These are phyloP conservation scores for Pichia eremophila DNA, from an alignment of 805 yeast species.

Conservation along the genomic window DNA sequence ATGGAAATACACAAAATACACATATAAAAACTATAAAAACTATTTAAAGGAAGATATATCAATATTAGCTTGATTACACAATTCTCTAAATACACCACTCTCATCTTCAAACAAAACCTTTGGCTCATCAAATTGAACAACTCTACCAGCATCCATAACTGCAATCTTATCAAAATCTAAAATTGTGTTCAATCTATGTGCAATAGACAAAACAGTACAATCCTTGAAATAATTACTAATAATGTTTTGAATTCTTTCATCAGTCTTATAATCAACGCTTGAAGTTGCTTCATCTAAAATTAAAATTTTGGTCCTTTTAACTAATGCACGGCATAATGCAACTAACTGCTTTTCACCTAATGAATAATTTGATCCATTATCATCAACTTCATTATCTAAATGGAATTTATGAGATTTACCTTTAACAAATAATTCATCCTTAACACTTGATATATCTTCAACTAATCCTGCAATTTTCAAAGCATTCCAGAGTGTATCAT, in stretches of 20 bases:
- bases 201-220: conserved; percentile 65
- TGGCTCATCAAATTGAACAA: conserved; percentile 50
- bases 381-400: conserved; percentile 49
- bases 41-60: conserved; percentile 28
- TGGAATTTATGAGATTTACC: conserved; percentile 47
- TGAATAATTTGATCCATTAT: conserved; percentile 62
- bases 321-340: conserved; percentile 64
- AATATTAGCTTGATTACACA: conserved; percentile 45
- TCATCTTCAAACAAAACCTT: conserved; percentile 29
- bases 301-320: conserved; percentile 49
- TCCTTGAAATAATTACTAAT: conserved; percentile 47
- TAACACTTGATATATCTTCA: conserved; percentile 25
- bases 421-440: conserved; percentile 24
- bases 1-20: too few relatives aligned
- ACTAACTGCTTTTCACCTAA: conserved; percentile 64
- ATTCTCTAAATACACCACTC: conserved; percentile 38
- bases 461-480: conserved; percentile 49
- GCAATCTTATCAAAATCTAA: conserved; percentile 48
- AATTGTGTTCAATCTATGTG: conserved; percentile 61
- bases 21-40: too few relatives aligned
- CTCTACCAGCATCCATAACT: conserved; percentile 49
- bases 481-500: conserved; percentile 49
- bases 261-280: conserved; percentile 67
- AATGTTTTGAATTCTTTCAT: conserved; percentile 50
- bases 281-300: conserved; percentile 74